Base-by-base conservation (phyloP, 2,329 filamentous ascomycete species). In the Neoascochyta sp. region DNA sequence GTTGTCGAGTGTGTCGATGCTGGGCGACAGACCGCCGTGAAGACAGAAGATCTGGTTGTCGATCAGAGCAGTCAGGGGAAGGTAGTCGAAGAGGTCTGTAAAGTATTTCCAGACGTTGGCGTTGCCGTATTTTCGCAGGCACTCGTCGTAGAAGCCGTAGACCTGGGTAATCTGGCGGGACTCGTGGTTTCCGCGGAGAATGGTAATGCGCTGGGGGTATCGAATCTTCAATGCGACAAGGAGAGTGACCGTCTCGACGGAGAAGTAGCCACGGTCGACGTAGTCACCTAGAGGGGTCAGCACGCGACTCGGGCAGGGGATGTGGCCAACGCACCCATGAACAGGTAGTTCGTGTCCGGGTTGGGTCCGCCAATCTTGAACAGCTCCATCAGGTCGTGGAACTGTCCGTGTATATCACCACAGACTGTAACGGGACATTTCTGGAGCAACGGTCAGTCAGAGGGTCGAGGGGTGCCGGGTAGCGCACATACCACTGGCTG, bases 371-470 rank as follows among this genome's bases (percentile, higher is more conserved):
- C 92, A 65, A 98, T 96, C 72, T 94, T 93, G 78, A 98, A 98
- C 31, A 98, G 80, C 71, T 98, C 92, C 88, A 98, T 96, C 66
- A 98, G 70, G 62, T 98, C 92, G 67, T 96, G 90, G 66, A 96
- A 96, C 69, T 98, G 92, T 49, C 92, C 92, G 68, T 98, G 92
- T 63, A 98, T 98, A 69, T 98, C 92, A 64, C 92, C 92, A 66
- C 92, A 96, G 42, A 98, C 92, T 34, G 92, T 98, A 49, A 96
- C 92, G 24, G 92, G 92, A 65, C 90, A 96, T 90, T 95, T 95
- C 65, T 68, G 37, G n/a, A 14, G 24, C 19, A 11, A 20, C n/a
- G 24, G 32, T 60, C 15, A 60, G 50, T 33, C 22, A 25, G 16
- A n/a, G 23, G 20, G 13, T 9, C 11, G 21, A 9, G 9, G 9